Evolutionary conservation across 148 eudicot genomes (phyloP), one percentile per base, ranked within the genome.

Genomic region (Diospyros kaki): DNA sequence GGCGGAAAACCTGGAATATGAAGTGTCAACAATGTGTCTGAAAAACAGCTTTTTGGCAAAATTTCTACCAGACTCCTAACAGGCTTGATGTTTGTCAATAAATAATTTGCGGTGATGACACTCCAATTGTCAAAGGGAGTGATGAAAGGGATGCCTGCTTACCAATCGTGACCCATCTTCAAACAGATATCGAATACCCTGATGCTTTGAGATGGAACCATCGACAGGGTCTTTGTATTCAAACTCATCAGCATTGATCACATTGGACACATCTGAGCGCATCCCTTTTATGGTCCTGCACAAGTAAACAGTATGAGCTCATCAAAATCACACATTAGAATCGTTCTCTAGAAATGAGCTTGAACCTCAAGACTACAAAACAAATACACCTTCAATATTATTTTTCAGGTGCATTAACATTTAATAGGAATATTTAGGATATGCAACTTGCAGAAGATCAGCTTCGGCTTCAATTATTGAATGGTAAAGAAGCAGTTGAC

Each of bases 171-270:
- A 92, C 4, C 97, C 97, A 71, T 94, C 98, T 83, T 87, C 93
- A 85, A 94, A 94, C 76, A 94, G 81, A 82, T 90, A 94, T 46
- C 97, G 89, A 68, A 94, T 88, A 38, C 98, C 97, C 91, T 94
- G 98, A 79, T 94, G 91, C 87, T 90, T 94, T 76, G 97, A 90
- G 73, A 94, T 73, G 69, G 98, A 94, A 76, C 97, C 89, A 83
- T 94, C 98, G 67, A 92, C 97, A 7, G 97, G 96, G 81, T 94
- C 97, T 83, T 84, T 94, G 90, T 94, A 94, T 79, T 92, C 97
- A 70, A 92, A 94, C 60, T 94, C 97, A 80, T 94, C 97, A 76
- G 87, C 97, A 76, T 72, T 28, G n/a, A 69, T 84, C 78, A 92
- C 93, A 72, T 73, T 86, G 42, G 97, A 73, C 61, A 94, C 96